Percentiles rank a stretch among this genome's conserved stretches.
Evolutionary conservation across 2,329 filamentous ascomycete species (phyloP).

Genomic region (Dryadomyces quercivorus): DNA sequence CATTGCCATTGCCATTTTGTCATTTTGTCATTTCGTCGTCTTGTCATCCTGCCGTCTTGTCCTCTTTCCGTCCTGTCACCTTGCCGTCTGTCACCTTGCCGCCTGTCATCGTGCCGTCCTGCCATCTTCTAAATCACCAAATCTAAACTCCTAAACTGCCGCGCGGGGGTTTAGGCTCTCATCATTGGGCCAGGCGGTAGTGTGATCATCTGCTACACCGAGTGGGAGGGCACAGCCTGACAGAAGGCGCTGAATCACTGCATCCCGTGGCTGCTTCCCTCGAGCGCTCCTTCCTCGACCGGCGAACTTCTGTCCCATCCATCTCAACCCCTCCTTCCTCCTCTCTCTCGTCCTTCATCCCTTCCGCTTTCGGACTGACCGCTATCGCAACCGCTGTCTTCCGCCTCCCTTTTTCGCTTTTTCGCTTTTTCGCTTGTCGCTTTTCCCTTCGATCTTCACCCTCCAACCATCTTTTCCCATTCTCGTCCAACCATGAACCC

Average conservation of each 20-base stretch:
- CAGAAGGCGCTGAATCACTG: background rate
- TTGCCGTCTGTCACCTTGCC: background rate
- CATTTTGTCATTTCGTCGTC: background rate
- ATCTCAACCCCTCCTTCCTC: background rate
- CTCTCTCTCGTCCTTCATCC: background rate
- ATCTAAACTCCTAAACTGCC: too few species aligned
- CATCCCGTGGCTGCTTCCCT: background rate
- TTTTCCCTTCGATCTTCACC: background rate
- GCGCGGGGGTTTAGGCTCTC: background rate
- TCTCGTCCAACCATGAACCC: slow-evolving; percentile 3
- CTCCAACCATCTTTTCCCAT: background rate
- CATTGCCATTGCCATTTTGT: background rate
- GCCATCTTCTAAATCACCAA: too few species aligned
- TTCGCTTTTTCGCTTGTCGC: background rate
- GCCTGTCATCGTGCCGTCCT: background rate
- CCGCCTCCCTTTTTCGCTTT: background rate
- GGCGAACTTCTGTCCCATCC: background rate
- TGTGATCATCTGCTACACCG: background rate
- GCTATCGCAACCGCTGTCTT: too few species aligned
- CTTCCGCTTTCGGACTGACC: too few species aligned
- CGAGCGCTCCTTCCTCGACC: background rate
- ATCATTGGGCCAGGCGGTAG: background rate
- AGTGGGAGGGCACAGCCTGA: background rate
- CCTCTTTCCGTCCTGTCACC: too few species aligned
- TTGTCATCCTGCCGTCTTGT: too few species aligned